Evolutionary conservation across 768 basidiomycete genomes (phyloP).

Genomic region (Rhodotorula taiwanensis): DNA sequence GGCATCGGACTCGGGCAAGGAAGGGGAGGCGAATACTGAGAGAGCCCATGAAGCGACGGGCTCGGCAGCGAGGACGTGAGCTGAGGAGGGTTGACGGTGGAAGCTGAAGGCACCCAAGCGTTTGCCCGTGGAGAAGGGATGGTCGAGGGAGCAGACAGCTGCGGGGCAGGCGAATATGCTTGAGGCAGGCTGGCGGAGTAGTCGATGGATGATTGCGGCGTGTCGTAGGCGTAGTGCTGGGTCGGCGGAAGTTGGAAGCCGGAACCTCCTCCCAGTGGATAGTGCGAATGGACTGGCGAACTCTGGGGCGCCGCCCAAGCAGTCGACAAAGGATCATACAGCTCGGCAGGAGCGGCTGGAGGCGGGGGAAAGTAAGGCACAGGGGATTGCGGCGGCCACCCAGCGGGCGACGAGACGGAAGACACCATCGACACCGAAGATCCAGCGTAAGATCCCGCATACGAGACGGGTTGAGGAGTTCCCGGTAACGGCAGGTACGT

Average conservation of each 20-base stretch:
- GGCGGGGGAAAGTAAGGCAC: constrained; percentile 3
- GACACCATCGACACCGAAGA: constrained; percentile 3
- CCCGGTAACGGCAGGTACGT: neutral
- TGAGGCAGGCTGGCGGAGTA: too few relatives aligned
- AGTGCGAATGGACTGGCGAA: neutral
- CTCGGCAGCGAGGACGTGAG: too few relatives aligned
- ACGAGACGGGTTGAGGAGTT: neutral
- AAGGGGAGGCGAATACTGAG: neutral
- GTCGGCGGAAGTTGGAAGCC: too few relatives aligned
- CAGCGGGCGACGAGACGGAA: neutral
- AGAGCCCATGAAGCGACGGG: too few relatives aligned
- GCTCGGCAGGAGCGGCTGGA: neutral
- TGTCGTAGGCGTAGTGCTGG: too few relatives aligned
- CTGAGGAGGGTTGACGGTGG: too few relatives aligned
- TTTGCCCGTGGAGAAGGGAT: too few relatives aligned
- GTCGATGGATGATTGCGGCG: too few relatives aligned
- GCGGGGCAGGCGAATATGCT: too few relatives aligned
- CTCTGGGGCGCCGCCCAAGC: neutral
- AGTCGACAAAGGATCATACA: neutral
- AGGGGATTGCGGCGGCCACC: neutral
- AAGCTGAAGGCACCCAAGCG: too few relatives aligned
- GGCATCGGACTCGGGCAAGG: constrained; percentile 16
- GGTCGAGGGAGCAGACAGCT: too few relatives aligned
- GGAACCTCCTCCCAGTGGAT: too few relatives aligned
- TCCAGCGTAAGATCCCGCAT: neutral